These are phyloP conservation scores for Neurospora sp. DNA, from an alignment of 495 filamentous ascomycete genomes.

Conservation along the genomic window DNA sequence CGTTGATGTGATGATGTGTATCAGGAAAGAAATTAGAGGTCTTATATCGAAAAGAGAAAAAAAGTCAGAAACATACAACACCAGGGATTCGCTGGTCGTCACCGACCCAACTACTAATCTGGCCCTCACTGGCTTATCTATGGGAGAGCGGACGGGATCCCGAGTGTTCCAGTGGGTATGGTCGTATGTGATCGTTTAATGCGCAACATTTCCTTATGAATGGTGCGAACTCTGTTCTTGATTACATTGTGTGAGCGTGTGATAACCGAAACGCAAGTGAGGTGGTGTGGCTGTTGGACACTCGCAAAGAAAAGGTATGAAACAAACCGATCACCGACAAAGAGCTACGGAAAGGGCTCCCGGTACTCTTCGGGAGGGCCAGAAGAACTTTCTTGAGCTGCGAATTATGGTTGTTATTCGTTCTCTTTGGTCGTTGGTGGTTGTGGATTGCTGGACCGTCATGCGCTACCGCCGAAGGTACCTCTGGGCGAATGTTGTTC, in stretches of 20 bases:
- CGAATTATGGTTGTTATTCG: not conserved
- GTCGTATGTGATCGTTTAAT: slow-evolving; percentile 21
- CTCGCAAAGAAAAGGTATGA: not conserved
- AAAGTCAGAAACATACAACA: slow-evolving; percentile 14
- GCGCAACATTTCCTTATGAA: not conserved
- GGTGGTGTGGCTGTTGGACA: not conserved
- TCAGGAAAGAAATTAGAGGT: not conserved
- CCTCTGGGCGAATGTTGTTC: not conserved
- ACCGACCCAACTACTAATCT: slow-evolving; percentile 41
- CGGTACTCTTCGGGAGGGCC: not conserved
- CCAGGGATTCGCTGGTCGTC: slow-evolving; percentile 28
- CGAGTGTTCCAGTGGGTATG: slow-evolving; percentile 30
- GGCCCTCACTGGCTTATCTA: not conserved
- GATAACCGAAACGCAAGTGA: not conserved
- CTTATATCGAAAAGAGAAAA: not conserved
- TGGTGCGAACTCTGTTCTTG: not conserved
- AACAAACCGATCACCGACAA: not conserved
- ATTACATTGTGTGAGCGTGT: not conserved
- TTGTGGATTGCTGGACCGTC: not conserved
- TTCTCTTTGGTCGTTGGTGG: not conserved
- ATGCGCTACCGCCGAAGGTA: not conserved
- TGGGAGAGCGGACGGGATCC: slow-evolving; percentile 30
- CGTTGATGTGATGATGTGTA: not conserved
- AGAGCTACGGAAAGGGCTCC: not conserved
- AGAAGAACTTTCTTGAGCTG: not conserved